These are phyloP conservation scores for Ceriops tagal DNA, from an alignment of 345 rosid species.

Conservation along the genomic window DNA sequence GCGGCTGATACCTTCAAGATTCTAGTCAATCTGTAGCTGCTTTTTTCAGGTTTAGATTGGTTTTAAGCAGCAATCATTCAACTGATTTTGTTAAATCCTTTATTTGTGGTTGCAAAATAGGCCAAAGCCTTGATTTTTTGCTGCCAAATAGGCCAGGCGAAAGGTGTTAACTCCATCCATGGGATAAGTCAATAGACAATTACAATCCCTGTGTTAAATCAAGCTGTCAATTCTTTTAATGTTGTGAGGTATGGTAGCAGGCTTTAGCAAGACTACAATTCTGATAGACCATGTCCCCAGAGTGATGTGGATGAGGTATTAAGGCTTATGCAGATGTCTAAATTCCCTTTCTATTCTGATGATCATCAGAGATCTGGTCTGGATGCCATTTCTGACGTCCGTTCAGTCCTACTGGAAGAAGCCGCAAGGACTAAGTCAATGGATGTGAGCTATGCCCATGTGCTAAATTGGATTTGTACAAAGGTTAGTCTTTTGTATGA, in stretches of 20 bases:
- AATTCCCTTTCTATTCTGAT: conserved; percentile 88
- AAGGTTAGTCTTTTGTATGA: conserved; percentile 54
- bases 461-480: conserved; percentile 94
- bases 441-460: conserved; percentile 78
- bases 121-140: too few relatives aligned
- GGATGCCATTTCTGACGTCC: conserved; percentile 94
- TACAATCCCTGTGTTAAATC: background rate
- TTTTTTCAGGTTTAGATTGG: background rate
- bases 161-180: background rate
- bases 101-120: background rate
- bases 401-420: conserved; percentile 89
- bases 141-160: background rate
- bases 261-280: conserved; percentile 93
- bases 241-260: conserved; percentile 32
- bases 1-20: background rate
- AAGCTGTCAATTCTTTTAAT: conserved; percentile 1
- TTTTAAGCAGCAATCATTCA: background rate
- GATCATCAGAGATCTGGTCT: conserved; percentile 85
- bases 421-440: conserved; percentile 81
- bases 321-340: conserved; percentile 96
- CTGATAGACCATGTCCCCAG: conserved; percentile 83
- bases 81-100: too few relatives aligned
- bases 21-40: background rate
- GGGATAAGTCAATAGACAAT: background rate
- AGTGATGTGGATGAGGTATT: conserved; percentile 98